Conservation (phyloP, 2,329 filamentous ascomycete species). For the Diaporthe citri region DNA sequence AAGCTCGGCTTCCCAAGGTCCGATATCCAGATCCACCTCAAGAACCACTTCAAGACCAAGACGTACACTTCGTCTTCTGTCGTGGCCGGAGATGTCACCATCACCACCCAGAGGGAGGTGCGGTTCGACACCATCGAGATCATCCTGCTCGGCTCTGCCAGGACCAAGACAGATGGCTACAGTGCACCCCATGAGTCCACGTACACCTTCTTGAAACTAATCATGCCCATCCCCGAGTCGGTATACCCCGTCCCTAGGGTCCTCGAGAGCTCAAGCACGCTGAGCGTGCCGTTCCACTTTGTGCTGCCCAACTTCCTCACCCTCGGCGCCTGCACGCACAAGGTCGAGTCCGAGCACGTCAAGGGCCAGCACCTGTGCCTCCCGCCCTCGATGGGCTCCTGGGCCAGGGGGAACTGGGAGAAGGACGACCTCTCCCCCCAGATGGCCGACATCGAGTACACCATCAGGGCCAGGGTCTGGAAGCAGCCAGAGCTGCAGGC, state of each 20-base stretch:
- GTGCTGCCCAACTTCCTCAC: conserved; percentile 70
- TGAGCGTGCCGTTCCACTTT: conserved; percentile 70
- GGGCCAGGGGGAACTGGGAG: conserved; percentile 58
- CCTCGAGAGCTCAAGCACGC: conserved; percentile 61
- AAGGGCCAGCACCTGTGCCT: conserved; percentile 65
- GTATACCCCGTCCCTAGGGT: conserved; percentile 61
- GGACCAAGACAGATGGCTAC: conserved; percentile 65
- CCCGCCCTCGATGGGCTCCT: conserved; percentile 61
- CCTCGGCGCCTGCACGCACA: conserved; percentile 67
- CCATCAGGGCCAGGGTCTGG: conserved; percentile 61
- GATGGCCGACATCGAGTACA: conserved; percentile 68
- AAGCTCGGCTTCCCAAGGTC: conserved; percentile 47
- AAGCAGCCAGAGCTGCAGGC: conserved; percentile 47
- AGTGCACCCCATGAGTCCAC: conserved; percentile 61
- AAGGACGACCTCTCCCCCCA: conserved; percentile 67
- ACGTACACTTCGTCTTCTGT: conserved; percentile 68
- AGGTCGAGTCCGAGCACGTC: conserved; percentile 57
- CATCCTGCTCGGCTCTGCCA: conserved; percentile 63
- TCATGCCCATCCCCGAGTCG: conserved; percentile 64
- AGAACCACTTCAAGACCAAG: conserved; percentile 66
- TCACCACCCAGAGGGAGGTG: conserved; percentile 60
- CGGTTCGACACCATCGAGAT: conserved; percentile 66
- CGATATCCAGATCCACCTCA: conserved; percentile 62
- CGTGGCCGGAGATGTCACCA: conserved; percentile 62
- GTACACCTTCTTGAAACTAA: conserved; percentile 68